A percentile compares a stretch with the other conserved stretches of the same genome.
phyloP scores from a whole-genome alignment of 345 rosid species.

The Brassica rapa region DNA sequence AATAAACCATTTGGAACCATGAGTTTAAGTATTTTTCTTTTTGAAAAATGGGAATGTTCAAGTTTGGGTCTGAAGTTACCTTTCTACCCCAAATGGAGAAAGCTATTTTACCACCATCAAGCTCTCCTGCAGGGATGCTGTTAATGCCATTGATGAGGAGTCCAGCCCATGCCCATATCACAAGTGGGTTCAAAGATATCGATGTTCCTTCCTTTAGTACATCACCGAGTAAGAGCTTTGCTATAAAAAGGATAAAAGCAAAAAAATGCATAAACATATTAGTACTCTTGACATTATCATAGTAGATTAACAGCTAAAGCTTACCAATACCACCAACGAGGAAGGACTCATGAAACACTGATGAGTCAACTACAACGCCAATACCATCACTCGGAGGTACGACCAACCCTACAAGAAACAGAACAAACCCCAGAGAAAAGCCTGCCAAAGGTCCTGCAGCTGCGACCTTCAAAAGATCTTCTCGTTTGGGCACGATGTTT shows the following conservation, averaged over 20 bases:
- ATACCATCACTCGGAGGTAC: conserved; percentile 85
- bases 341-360: conserved; percentile 92
- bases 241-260: conserved; percentile 40
- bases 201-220: conserved; percentile 82
- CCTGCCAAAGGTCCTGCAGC: conserved; percentile 97
- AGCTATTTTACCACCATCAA: conserved; percentile 84
- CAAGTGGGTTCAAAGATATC: conserved; percentile 82
- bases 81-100: conserved; percentile 96
- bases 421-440: conserved; percentile 72
- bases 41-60: neutral
- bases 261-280: neutral
- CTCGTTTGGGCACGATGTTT: conserved; percentile 80
- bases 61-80: conserved; percentile 45
- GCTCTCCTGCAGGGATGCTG: conserved; percentile 96
- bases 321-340: conserved; percentile 90
- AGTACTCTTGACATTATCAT: conserved; percentile 11
- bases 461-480: conserved; percentile 87
- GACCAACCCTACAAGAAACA: conserved; percentile 77
- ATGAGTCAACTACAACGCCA: conserved; percentile 83
- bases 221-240: conserved; percentile 85
- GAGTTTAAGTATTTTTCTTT: neutral
- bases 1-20: neutral
- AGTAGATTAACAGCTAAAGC: conserved; percentile 17
- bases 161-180: conserved; percentile 97
- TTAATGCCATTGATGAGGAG: conserved; percentile 91